Evolutionary conservation across 176 grass and related monocot genomes (phyloP).

Genomic region (Canna indica): DNA sequence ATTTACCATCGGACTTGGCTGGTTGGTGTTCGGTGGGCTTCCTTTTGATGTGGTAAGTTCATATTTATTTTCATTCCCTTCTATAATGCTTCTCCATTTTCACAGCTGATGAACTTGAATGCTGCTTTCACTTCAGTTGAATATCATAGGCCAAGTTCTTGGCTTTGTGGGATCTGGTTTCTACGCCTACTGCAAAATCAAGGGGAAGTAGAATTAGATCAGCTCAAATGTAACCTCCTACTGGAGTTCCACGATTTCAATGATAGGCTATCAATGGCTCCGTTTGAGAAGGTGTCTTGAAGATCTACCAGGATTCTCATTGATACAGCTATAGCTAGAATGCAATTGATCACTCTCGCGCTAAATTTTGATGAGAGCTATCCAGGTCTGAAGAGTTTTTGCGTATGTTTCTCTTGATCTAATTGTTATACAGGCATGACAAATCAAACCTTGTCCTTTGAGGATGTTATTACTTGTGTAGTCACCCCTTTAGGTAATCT

Average conservation of each 20-base stretch:
- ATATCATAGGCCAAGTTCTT: constrained; percentile 83
- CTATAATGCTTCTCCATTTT: neutral
- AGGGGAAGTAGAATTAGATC: constrained; percentile 46
- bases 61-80: neutral
- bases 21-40: constrained; percentile 86
- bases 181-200: constrained; percentile 96
- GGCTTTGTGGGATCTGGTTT: constrained; percentile 83
- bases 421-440: neutral
- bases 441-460: neutral
- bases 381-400: neutral
- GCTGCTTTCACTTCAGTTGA: constrained; percentile 50
- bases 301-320: neutral
- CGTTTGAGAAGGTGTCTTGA: neutral
- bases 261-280: neutral
- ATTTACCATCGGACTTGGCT: constrained; percentile 91
- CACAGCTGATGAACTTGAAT: constrained; percentile 8
- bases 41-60: constrained; percentile 85
- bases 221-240: neutral
- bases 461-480: neutral
- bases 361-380: neutral
- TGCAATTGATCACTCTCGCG: neutral
- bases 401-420: neutral
- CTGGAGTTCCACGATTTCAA: neutral
- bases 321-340: neutral
- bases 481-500: neutral